These are phyloP conservation scores for Claviceps digitariae DNA, from an alignment of 2,329 filamentous ascomycete genomes.

Conservation along the genomic window DNA sequence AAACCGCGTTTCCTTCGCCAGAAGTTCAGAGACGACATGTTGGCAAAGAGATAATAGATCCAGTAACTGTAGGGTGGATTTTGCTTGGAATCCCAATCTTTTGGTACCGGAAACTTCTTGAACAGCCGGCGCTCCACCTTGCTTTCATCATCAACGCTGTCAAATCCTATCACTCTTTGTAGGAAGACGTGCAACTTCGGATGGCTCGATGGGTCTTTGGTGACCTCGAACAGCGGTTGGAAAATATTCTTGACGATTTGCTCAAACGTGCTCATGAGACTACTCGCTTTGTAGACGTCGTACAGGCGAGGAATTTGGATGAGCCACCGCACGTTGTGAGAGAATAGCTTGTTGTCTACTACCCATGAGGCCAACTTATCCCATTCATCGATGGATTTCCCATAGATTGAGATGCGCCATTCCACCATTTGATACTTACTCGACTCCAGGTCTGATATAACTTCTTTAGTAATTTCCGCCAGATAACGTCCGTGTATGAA, in stretches of 20 bases:
- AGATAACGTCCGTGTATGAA: conserved; percentile 92
- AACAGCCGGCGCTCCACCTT: conserved; percentile 91
- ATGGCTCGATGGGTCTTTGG: conserved; percentile 70
- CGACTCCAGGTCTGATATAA: conserved; percentile 91
- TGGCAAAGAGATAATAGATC: conserved; percentile 95
- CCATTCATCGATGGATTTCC: conserved; percentile 86
- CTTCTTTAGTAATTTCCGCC: conserved; percentile 95
- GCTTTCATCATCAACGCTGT: conserved; percentile 96
- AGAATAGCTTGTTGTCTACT: conserved; percentile 94
- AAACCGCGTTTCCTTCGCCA: conserved; percentile 87
- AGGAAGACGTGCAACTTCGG: conserved; percentile 91
- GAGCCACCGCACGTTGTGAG: conserved; percentile 93
- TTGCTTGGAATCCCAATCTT: conserved; percentile 78
- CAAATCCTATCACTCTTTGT: conserved; percentile 90
- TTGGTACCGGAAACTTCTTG: conserved; percentile 86
- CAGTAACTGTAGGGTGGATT: conserved; percentile 98
- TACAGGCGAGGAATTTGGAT: conserved; percentile 90
- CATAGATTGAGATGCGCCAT: conserved; percentile 97
- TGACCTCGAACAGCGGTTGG: conserved; percentile 87
- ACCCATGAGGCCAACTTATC: conserved; percentile 97
- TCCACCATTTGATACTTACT: conserved; percentile 99
- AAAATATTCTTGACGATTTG: conserved; percentile 86
- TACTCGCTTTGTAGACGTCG: conserved; percentile 86
- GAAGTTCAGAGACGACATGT: conserved; percentile 81
- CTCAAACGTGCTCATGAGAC: conserved; percentile 79